phyloP scores from a whole-genome alignment of 2,329 filamentous ascomycete genomes.

The Cladosporium colombiae region DNA sequence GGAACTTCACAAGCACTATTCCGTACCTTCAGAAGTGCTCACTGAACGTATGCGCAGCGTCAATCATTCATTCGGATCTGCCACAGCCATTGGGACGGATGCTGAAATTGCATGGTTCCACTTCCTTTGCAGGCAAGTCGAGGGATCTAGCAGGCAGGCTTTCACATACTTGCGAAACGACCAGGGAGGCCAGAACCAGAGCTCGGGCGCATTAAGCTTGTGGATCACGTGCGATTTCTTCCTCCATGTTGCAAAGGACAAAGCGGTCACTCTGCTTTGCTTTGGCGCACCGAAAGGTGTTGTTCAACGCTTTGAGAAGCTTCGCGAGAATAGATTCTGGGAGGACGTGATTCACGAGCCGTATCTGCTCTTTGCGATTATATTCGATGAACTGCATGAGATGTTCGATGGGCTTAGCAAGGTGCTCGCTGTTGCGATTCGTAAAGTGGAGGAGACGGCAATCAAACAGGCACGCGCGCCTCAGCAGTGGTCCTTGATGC shows the following conservation, averaged over 20 bases:
- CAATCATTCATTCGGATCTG: conserved; percentile 15
- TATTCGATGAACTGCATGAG: conserved; percentile 12
- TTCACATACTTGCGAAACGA: conserved; percentile 11
- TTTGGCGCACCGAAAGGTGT: conserved; percentile 6
- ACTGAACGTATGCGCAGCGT: conserved; percentile 16
- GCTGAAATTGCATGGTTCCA: conserved; percentile 14
- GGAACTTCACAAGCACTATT: conserved; percentile 3
- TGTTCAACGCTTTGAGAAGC: neutral
- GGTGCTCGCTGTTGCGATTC: neutral
- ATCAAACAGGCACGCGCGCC: conserved; percentile 4
- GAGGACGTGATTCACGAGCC: conserved; percentile 6
- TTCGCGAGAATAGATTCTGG: neutral
- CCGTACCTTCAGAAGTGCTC: conserved; percentile 4
- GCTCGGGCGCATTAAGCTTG: neutral
- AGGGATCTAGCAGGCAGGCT: neutral
- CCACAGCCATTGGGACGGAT: neutral
- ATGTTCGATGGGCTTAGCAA: conserved; percentile 1
- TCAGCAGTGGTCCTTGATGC: neutral
- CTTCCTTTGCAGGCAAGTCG: neutral
- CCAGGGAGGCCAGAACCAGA: neutral
- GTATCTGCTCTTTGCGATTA: conserved; percentile 4
- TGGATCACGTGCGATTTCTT: conserved; percentile 15
- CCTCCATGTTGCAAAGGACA: conserved; percentile 2
- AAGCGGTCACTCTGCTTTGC: conserved; percentile 3
- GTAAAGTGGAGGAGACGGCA: conserved; percentile 5